Evolutionary conservation across 192 early-diverging fungal species (phyloP), one percentile per base, ranked within the genome.

Genomic region (Gryganskiella cystojenkinii): DNA sequence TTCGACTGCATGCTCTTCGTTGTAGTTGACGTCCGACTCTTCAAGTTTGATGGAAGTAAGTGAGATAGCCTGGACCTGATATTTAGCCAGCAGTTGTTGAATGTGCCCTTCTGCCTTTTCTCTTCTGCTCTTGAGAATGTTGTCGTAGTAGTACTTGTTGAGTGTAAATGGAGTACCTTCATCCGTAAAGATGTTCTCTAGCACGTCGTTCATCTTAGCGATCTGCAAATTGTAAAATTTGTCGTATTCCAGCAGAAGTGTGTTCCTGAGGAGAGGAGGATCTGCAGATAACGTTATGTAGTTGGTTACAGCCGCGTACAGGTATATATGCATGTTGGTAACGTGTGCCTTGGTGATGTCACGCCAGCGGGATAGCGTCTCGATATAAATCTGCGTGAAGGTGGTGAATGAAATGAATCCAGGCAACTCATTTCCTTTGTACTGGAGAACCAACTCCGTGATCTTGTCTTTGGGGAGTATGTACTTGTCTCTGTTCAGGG

Each of bases 361-460:
- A 44, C 24, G 24, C 71, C 71, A 75, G 4, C 31, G 52, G 47
- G 20, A 15, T 15, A 67, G 22, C 13, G 64, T 75, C 22, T 67
- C 71, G 13, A 25, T 67, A 56, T 67, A 75, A 6, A 75, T 75
- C 46, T 67, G 51, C 5, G 58, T 75, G 59, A 75, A 75, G 4
- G 71, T 75, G 58, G 50, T 42, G 64, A 75, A 75, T 20, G 71
- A 67, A 20, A 62, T 49, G 52, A 75, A 75, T 61, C 64, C 71
- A 10, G 64, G 57, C 19, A 75, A 42, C 31, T 75, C 71, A 28
- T 61, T 61, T 53, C 64, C 71, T 49, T 62, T 66, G 64, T 75
- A 75, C 1, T 42, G 64, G 43, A 56, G 56, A 56, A 75, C 71
- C 15, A 62, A 31, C 25, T 61, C 52, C 25, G 31, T 62, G 51